phyloP scores from a whole-genome alignment of 2,329 filamentous ascomycete genomes.

The Colletotrichum liriopes region DNA sequence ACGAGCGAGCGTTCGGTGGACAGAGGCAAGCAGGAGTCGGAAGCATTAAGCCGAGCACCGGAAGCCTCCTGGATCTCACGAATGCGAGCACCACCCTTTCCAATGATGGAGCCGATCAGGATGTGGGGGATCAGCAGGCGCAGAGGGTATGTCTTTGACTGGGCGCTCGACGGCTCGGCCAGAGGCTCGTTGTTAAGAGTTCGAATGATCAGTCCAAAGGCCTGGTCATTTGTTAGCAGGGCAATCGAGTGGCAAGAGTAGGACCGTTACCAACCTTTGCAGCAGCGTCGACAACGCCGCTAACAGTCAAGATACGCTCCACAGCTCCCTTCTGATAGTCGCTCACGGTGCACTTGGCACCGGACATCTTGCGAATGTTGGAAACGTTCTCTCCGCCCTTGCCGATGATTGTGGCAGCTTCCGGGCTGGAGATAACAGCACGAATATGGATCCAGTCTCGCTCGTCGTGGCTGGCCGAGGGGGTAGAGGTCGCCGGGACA shows the following conservation, averaged over 20 bases:
- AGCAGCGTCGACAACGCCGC: conserved; percentile 94
- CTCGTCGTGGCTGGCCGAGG: conserved; percentile 82
- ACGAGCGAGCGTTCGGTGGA: conserved; percentile 98
- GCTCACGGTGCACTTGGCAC: conserved; percentile 98
- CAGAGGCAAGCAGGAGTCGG: conserved; percentile 92
- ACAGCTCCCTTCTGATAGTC: conserved; percentile 98
- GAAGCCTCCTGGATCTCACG: conserved; percentile 99
- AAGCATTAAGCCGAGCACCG: conserved; percentile 95
- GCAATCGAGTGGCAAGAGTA: neutral
- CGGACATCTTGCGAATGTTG: conserved; percentile 94
- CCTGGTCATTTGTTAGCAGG: conserved; percentile 64
- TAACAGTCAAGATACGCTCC: conserved; percentile 97
- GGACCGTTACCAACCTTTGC: conserved; percentile 79
- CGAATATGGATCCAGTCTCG: conserved; percentile 97
- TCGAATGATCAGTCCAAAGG: conserved; percentile 97
- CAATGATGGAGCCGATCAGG: conserved; percentile 98
- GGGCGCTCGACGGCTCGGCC: conserved; percentile 87
- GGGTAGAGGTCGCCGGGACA: conserved; percentile 58
- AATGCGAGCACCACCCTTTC: conserved; percentile 95
- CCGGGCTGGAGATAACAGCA: conserved; percentile 96
- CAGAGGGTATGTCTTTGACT: conserved; percentile 97
- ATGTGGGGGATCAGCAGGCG: conserved; percentile 97
- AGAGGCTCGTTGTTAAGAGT: conserved; percentile 98
- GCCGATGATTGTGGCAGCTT: conserved; percentile 97
- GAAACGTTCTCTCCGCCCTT: conserved; percentile 99